Conservation (phyloP, 225 moss, liverwort and hornwort genomes). For the Sphagnum contortum region DNA sequence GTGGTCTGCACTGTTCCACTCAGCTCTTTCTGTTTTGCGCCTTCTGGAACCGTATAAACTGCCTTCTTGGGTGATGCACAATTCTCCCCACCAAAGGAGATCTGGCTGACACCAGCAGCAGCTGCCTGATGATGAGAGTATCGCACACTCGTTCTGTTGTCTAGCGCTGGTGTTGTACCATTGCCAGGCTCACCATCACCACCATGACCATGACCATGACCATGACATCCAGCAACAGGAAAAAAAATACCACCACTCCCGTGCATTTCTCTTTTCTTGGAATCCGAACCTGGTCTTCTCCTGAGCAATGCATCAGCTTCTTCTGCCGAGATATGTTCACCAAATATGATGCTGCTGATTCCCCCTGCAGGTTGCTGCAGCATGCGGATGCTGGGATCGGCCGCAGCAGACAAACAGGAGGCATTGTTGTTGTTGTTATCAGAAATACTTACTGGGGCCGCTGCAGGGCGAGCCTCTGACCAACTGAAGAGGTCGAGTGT, state of each 20-base stretch:
- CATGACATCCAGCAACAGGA: too few species aligned
- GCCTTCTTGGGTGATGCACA: slow-evolving; percentile 80
- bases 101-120: slow-evolving; percentile 85
- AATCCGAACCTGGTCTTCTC: slow-evolving; percentile 51
- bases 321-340: slow-evolving; percentile 57
- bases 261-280: slow-evolving; percentile 84
- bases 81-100: slow-evolving; percentile 89
- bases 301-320: slow-evolving; percentile 63
- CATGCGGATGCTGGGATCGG: slow-evolving; percentile 51
- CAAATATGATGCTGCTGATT: slow-evolving; percentile 60
- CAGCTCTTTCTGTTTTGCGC: slow-evolving; percentile 91
- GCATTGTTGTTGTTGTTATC: slow-evolving; percentile 33
- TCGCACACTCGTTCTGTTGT: slow-evolving; percentile 49
- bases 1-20: slow-evolving; percentile 87
- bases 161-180: slow-evolving; percentile 14
- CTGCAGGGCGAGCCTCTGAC: slow-evolving; percentile 48
- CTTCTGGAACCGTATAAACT: slow-evolving; percentile 75
- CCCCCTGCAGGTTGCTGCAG: slow-evolving; percentile 78
- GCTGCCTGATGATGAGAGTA: slow-evolving; percentile 33
- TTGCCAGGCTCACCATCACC: slow-evolving; percentile 50
- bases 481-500: slow-evolving; percentile 92
- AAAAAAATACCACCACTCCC: slow-evolving; percentile 69
- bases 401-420: slow-evolving; percentile 35
- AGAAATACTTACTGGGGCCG: slow-evolving; percentile 29
- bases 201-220: slow-evolving; percentile 8